Base-by-base conservation (phyloP, 2,329 filamentous ascomycete genomes). In the Hymenoscyphus fraxineus region DNA sequence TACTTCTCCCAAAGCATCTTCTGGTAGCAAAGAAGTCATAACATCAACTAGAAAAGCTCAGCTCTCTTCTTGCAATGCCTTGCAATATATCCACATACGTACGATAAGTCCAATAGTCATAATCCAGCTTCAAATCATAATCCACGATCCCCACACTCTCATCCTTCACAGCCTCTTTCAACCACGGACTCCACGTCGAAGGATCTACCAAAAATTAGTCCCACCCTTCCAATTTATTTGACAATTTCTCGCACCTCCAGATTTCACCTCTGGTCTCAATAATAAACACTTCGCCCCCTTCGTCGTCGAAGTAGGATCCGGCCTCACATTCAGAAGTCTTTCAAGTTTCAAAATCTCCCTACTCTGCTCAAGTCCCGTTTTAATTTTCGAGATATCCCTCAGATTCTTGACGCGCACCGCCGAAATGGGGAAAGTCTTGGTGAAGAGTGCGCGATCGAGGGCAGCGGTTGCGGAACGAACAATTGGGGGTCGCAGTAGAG, bases 101-200 rank as follows among this genome's bases (percentile, higher is more conserved):
- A 91, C 90, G 81, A 75, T 96, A 94, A 60, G 82, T 89, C 92
- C 93, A 98, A 77, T 93, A 88, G 71, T 90, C 84, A 78, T 99
- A 99, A 70, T 89, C 86, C 65, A 98, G 82, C 41, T 85, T 79
- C 64, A 98, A 78, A 66, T 90, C 83, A 76, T 89, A 97, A 1
- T 92, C 89, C 0, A 93, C 80, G 40, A 98, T 77, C 19, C 83
- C 83, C 38, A 97, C 78, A 55, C 91, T 86, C 35, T 89, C 84
- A 60, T 82, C 80, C 68, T 88, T 81, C 4, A 93, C 85, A 40
- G 92, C 86, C 67, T 91, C 85, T 65, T 80, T 83, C 58, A 97
- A 77, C 47, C 82, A 85, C 4, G 85, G 74, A 62, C 91, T 91
- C 90, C 92, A 97, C 27, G 92, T 96, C 54, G 86, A 85, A 57